These are phyloP conservation scores for Viola pubescens DNA, from an alignment of 441 rosid genomes.

Conservation along the genomic window DNA sequence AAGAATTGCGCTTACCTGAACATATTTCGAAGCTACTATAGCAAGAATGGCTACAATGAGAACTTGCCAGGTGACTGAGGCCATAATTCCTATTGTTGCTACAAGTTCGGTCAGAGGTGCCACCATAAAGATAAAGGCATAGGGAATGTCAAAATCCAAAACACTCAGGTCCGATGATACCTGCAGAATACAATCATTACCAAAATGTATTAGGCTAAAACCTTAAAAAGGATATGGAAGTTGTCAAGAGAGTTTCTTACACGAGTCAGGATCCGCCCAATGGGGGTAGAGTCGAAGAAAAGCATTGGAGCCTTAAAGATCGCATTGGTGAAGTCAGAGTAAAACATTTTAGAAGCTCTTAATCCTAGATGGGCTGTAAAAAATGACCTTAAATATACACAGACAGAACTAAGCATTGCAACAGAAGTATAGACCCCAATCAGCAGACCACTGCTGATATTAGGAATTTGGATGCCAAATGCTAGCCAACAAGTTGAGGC, in stretches of 20 bases:
- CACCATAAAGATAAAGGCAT: slow-evolving; percentile 38
- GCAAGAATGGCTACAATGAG: slow-evolving; percentile 57
- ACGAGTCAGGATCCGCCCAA: slow-evolving; percentile 77
- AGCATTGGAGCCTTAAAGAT: slow-evolving; percentile 78
- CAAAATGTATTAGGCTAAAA: neutral
- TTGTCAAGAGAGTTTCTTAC: slow-evolving; percentile 32
- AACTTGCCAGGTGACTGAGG: slow-evolving; percentile 87
- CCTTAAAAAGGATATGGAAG: neutral
- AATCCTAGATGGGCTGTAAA: slow-evolving; percentile 53
- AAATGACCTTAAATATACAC: slow-evolving; percentile 44
- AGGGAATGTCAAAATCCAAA: slow-evolving; percentile 72
- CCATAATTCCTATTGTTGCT: slow-evolving; percentile 50
- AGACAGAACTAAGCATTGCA: slow-evolving; percentile 49
- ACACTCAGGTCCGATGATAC: slow-evolving; percentile 80
- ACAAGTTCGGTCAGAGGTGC: slow-evolving; percentile 43
- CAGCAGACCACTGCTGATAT: slow-evolving; percentile 32
- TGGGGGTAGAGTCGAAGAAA: slow-evolving; percentile 85
- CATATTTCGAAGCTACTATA: slow-evolving; percentile 45
- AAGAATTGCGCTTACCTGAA: slow-evolving; percentile 45
- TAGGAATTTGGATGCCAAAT: slow-evolving; percentile 53
- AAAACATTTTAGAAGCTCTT: slow-evolving; percentile 70
- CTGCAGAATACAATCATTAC: slow-evolving; percentile 26
- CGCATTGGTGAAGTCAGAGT: slow-evolving; percentile 59
- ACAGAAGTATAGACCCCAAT: slow-evolving; percentile 65
- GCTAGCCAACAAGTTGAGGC: slow-evolving; percentile 89